Conservation (phyloP, 73 alveolate species). For the Tetrahymena malaccensis region DNA sequence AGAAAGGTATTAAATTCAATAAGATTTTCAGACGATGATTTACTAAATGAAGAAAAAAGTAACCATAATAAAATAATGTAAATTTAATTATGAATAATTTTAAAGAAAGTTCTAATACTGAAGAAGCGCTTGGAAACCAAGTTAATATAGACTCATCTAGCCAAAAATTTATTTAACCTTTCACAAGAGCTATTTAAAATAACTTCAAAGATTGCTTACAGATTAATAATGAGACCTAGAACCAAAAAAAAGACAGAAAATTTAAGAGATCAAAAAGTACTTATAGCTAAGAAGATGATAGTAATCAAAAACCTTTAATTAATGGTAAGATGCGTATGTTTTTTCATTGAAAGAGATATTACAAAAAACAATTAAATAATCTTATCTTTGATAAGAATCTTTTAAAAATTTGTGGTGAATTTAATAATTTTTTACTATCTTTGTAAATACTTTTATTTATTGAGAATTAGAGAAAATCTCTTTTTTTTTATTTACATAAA, state of each 20-base stretch:
- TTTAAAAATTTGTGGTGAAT: no score
- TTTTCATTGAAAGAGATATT: not conserved
- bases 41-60: not conserved
- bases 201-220: not conserved
- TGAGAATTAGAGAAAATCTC: not conserved
- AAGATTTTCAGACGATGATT: not conserved
- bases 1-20: constrained; percentile 10
- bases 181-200: not conserved
- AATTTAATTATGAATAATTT: not conserved
- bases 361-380: not conserved
- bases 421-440: no score
- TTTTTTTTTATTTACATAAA: not conserved
- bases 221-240: not conserved
- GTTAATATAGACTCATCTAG: not conserved
- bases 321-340: not conserved
- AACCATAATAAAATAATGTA: not conserved
- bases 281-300: not conserved
- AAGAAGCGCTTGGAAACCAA: not conserved
- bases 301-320: not conserved
- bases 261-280: not conserved
- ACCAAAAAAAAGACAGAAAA: not conserved
- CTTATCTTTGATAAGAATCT: not conserved
- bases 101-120: not conserved
- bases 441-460: not conserved
- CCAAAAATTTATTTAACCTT: not conserved